Base-by-base conservation (phyloP, 306 rosid species). In the Myrica gale region DNA sequence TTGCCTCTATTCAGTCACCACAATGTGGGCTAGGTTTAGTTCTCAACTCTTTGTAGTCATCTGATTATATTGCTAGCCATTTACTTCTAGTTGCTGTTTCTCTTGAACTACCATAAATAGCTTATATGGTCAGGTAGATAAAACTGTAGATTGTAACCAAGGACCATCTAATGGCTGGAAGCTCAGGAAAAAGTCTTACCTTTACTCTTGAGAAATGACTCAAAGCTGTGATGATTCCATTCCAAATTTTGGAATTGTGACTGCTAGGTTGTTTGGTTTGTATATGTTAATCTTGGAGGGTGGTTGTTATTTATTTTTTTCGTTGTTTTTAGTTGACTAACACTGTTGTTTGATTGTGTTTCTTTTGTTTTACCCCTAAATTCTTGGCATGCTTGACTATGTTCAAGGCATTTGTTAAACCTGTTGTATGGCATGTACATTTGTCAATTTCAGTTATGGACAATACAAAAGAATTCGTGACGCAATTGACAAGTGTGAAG, bases 401-500 rank as follows among this genome's bases (percentile, higher is more conserved):
- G 61, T 46, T 41, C 57, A 65, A 65, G n/a, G 26, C n/a, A 16
- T 12, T 63, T 15, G 52, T 56, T 45, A 68, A 77, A 77, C 79
- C 58, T 32, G 46, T 69, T 82, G 48, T 53, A 61, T 83, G 42
- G 20, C 37, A 23, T 84, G 5, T 81, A 75, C 71, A 20, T 72
- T 46, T 81, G 39, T 62, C 53, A 55, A 74, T 73, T 75, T 55
- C 89, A 96, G 99, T 68, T 96, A 83, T 82, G 88, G 69, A 77
- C 91, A 86, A 63, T 96, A 96, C 87, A 88, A 78, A 87, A 90
- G 75, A 80, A 20, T 90, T 68, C 96, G 89, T 66, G 88, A 54
- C 69, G 93, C 87, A 81, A 96, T 96, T 84, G 87, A 90, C 89
- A 90, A 88, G 82, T 50, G 81, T 75, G 99, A 96, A 89, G 98